Percentiles rank a stretch among this genome's conserved stretches.
phyloP scores from a whole-genome alignment of 2,329 filamentous ascomycete genomes.

The Penicillium sp. region DNA sequence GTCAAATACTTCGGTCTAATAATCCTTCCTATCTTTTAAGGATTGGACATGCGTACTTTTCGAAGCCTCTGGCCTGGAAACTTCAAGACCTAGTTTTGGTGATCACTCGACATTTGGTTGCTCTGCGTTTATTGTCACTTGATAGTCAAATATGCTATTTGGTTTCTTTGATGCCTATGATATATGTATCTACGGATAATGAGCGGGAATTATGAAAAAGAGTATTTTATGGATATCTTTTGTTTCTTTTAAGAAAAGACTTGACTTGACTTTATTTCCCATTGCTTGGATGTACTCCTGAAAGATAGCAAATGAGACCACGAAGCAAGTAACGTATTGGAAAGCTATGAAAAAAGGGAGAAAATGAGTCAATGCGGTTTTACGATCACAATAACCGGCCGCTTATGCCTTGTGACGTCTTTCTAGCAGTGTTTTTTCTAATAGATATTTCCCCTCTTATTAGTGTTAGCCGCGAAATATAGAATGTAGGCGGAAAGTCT shows the following conservation, averaged over 20 bases:
- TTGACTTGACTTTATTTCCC: background rate
- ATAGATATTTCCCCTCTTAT: too few species aligned
- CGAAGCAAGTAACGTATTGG: background rate
- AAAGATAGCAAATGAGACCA: background rate
- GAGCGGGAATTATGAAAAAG: background rate
- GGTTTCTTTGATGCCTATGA: background rate
- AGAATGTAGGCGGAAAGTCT: too few species aligned
- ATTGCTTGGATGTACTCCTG: background rate
- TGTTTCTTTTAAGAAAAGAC: background rate
- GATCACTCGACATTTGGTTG: background rate
- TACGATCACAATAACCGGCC: background rate
- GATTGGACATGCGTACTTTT: background rate
- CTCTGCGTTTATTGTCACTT: background rate
- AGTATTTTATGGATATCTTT: background rate
- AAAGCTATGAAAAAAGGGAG: background rate
- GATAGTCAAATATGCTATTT: background rate
- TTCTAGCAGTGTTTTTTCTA: too few species aligned
- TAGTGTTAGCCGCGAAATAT: too few species aligned
- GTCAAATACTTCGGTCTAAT: background rate
- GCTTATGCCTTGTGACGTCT: too few species aligned
- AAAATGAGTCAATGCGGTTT: background rate
- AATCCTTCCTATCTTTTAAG: background rate
- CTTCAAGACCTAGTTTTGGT: background rate
- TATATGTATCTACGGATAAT: background rate
- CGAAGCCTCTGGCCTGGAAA: background rate